phyloP scores from a whole-genome alignment of 768 basidiomycete species.

The Suillus ampliporus region DNA sequence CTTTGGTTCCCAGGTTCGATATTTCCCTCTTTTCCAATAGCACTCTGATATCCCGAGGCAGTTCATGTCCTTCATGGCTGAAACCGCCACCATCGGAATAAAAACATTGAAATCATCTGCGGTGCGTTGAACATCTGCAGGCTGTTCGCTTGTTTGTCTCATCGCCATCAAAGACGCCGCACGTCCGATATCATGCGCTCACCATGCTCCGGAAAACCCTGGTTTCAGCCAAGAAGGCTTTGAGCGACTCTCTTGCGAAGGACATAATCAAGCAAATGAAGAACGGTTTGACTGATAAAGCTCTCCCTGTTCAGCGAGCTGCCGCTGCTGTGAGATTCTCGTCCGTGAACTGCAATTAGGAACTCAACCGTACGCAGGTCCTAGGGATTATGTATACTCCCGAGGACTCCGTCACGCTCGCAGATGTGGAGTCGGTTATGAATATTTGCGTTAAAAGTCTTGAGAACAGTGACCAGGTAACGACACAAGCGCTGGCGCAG shows the following conservation, averaged over 20 bases:
- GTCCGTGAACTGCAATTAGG: conserved; percentile 6
- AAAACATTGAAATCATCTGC: conserved; percentile 75
- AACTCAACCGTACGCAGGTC: conserved; percentile 44
- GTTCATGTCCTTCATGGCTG: conserved; percentile 96
- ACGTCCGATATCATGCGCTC: conserved; percentile 84
- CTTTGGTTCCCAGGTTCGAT: conserved; percentile 81
- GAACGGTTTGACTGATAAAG: conserved; percentile 78
- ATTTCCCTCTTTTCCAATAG: neutral
- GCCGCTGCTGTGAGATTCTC: conserved; percentile 66
- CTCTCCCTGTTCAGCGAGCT: conserved; percentile 83
- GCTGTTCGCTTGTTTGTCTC: conserved; percentile 10
- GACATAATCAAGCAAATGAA: conserved; percentile 88
- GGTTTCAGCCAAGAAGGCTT: conserved; percentile 79
- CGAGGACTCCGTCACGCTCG: conserved; percentile 57
- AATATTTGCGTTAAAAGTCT: conserved; percentile 70
- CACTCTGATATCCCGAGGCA: conserved; percentile 36
- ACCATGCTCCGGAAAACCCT: conserved; percentile 79
- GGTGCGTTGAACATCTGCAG: conserved; percentile 48
- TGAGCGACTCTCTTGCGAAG: conserved; percentile 76
- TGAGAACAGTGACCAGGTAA: conserved; percentile 83
- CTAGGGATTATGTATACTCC: conserved; percentile 63
- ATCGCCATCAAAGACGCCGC: conserved; percentile 59
- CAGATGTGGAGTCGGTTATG: conserved; percentile 82
- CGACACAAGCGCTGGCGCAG: conserved; percentile 78
- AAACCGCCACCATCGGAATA: conserved; percentile 69